Base-by-base conservation (phyloP, 768 basidiomycete species). In the Lyophyllum semitale region DNA sequence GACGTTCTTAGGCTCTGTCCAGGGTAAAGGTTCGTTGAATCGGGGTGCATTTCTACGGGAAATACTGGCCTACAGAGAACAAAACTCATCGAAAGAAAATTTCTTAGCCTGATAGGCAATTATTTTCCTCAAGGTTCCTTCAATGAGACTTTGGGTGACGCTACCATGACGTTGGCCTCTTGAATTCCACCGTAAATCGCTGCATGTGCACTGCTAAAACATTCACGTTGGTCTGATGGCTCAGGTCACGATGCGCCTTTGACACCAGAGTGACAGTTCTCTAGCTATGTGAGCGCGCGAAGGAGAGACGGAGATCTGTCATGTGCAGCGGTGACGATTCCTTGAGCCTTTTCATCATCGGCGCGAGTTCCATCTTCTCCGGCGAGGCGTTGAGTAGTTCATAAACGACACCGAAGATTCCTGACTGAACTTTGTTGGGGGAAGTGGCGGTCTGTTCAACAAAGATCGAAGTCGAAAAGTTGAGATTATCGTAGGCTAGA, bases 401-500 rank as follows among this genome's bases (percentile, higher is more conserved):
- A 53, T 74, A 74, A 2, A 76, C 45, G 4, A 72, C 57, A 5
- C 62, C 25, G 43, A 72, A 68, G 0, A 71, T 75, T 2, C 73
- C 72, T 1, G 71, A 73, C 35, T 71, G 69, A 6, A 74, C 73
- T 54, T 74, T 76, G 29, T 54, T 60, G 11, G 63, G 62, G 1
- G 61, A 59, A n/a, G 55, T 48, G 2, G 59, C 55, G 0, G 54
- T 45, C 52, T 75, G 69, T 53, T 75, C 71, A 18, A 72, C 60
- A 42, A 60, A 64, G 17, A 67, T 73, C 1, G 72, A 73, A 0
- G 59, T 65, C 0, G 56, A 64, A 49, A 53, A 5, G 25, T 47
- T 53, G 44, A 53, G 18, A 17, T 55, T 55, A 45, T 59, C 48
- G 29, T 59, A 59, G 12, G 25, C 23, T 20, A 25, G 20, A 13